Base-by-base conservation (phyloP, 2,329 filamentous ascomycete genomes). In the Chaetothyriales sp. region DNA sequence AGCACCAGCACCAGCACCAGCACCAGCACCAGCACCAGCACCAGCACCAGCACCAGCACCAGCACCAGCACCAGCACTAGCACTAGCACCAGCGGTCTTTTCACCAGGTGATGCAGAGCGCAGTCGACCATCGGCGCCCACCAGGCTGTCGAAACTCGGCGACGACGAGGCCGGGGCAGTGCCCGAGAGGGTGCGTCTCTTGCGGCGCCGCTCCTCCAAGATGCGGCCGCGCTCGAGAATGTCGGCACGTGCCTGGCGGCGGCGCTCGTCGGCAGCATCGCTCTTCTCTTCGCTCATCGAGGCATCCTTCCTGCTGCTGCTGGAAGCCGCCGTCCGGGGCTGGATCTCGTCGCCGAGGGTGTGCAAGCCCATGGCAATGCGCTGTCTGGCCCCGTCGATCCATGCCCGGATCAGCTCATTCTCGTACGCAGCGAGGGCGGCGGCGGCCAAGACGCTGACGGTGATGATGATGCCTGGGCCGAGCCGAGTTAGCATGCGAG, bases 381-480 rank as follows among this genome's bases (percentile, higher is more conserved):
- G 81, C 52, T 77, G 77, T 46, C 80, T 76, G 51, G 77, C 78
- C 51, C 76, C 72, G 52, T 79, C 73, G 50, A 83, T 67, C 80
- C 80, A 83, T 73, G 74, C 70, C 64, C 77, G 72, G 53, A 83
- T 72, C 62, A 82, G 75, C 0, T 80, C 80, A 43, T 76, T 81
- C 63, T 83, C 77, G 65, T 82, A 81, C 46, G 81, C 74, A 49
- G 80, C 80, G 48, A 82, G 73, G 10, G 78, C 76, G 18, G 80
- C 78, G 54, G 80, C 80, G 49, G 82, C 74, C 51, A 82, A 69
- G 43, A 82, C 72, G 44, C 76, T 76, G 56, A 80, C 73, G 47
- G 77, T 77, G 58, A 83, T 75, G 56, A 83, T 77, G 57, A 82
- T 73, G 62, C 79, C 80, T 82, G 56, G 43, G 18, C 52, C 51